Conservation (phyloP, 176 grass and related monocot genomes). For the Metroxylon sagu region DNA sequence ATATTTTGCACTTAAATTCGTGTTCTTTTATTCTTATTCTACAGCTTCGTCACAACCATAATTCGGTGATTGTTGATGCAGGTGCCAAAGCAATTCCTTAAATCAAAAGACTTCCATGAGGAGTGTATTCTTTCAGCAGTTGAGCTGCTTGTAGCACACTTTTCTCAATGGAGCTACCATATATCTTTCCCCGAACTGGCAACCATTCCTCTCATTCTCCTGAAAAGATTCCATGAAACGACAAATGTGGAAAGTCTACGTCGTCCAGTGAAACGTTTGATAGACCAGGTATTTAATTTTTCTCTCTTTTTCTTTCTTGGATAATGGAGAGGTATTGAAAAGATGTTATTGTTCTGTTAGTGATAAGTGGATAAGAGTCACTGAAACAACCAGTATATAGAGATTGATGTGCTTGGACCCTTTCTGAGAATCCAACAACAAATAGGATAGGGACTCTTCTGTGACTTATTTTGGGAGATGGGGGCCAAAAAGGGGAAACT, state of each 20-base stretch:
- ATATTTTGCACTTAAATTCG: too few relatives aligned
- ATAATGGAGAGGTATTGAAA: neutral
- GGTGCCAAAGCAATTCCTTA: slow-evolving; percentile 61
- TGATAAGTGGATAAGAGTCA: too few relatives aligned
- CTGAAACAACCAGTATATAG: too few relatives aligned
- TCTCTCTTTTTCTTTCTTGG: neutral
- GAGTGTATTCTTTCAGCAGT: slow-evolving; percentile 58
- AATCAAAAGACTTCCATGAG: slow-evolving; percentile 61
- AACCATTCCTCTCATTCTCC: slow-evolving; percentile 66
- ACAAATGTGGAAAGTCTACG: slow-evolving; percentile 43
- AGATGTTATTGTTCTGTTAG: slow-evolving; percentile 1
- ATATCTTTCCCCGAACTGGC: slow-evolving; percentile 84
- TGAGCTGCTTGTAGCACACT: slow-evolving; percentile 58
- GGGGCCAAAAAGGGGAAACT: too few relatives aligned
- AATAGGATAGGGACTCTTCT: too few relatives aligned
- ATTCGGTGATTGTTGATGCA: slow-evolving; percentile 9
- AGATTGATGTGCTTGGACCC: too few relatives aligned
- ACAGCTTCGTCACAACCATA: too few relatives aligned
- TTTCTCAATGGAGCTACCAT: slow-evolving; percentile 91
- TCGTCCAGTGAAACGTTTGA: slow-evolving; percentile 53
- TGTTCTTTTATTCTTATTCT: too few relatives aligned
- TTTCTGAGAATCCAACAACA: too few relatives aligned
- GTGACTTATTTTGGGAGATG: too few relatives aligned
- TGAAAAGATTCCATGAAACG: slow-evolving; percentile 67
- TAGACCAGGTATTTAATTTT: slow-evolving; percentile 56